phyloP scores from a whole-genome alignment of 441 rosid species.

The Pelargonium myrrhifolium region DNA sequence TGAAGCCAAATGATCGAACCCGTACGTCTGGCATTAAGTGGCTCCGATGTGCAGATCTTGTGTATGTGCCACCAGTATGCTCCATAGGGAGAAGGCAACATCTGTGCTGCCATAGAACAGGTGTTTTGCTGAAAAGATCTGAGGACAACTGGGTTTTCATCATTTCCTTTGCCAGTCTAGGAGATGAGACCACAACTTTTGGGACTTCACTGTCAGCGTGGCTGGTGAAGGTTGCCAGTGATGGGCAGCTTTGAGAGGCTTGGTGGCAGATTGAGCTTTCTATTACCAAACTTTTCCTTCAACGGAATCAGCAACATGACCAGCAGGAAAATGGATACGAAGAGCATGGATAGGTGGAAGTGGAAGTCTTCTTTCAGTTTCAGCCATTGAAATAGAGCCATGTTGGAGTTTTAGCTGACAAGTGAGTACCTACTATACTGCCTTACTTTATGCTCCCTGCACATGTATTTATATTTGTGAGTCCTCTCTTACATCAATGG shows the following conservation, averaged over 20 bases:
- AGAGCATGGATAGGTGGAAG: neutral
- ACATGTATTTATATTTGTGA: too few species aligned
- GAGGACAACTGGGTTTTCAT: constrained; percentile 46
- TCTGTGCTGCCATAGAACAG: constrained; percentile 40
- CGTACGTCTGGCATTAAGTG: constrained; percentile 27
- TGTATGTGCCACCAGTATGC: constrained; percentile 40
- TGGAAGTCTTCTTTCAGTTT: too few species aligned
- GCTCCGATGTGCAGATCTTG: constrained; percentile 33
- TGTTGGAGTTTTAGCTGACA: too few species aligned
- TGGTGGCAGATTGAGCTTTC: constrained; percentile 39
- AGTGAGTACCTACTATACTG: too few species aligned
- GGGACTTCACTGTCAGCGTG: constrained; percentile 35
- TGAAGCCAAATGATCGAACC: constrained; percentile 28
- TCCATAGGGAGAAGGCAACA: constrained; percentile 44
- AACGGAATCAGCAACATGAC: constrained; percentile 19
- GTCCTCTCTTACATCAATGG: too few species aligned
- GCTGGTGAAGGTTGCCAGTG: constrained; percentile 51
- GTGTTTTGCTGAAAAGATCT: constrained; percentile 33
- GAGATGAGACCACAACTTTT: constrained; percentile 41
- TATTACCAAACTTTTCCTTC: constrained; percentile 13
- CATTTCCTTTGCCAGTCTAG: constrained; percentile 35
- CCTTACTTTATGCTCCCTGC: too few species aligned
- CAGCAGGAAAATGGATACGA: constrained; percentile 21
- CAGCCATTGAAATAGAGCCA: too few species aligned
- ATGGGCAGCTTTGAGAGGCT: constrained; percentile 43